These are phyloP conservation scores for Saturnispora quitensis DNA, from an alignment of 805 yeast species.

Conservation along the genomic window DNA sequence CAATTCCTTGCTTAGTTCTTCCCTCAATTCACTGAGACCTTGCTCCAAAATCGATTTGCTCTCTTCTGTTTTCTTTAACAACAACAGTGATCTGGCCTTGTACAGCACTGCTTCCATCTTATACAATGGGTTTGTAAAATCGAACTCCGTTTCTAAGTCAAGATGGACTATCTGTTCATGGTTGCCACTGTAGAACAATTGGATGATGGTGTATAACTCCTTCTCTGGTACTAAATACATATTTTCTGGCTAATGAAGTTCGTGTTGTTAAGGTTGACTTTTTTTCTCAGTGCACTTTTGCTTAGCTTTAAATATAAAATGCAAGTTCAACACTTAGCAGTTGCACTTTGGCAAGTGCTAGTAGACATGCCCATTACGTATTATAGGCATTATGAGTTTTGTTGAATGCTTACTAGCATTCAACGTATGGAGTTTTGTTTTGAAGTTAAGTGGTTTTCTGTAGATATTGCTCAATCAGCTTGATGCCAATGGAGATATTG, in stretches of 20 bases:
- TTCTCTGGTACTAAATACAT: constrained; percentile 17
- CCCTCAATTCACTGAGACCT: not conserved
- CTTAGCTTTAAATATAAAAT: not conserved
- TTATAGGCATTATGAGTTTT: no score
- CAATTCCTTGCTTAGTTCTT: not conserved
- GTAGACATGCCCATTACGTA: no score
- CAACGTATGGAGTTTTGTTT: no score
- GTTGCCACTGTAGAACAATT: constrained; percentile 23
- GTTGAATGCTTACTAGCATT: no score
- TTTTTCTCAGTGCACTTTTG: not conserved
- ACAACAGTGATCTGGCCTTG: constrained; percentile 16
- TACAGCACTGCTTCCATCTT: constrained; percentile 20
- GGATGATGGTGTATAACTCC: constrained; percentile 24
- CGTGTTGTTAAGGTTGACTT: not conserved
- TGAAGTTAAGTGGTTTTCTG: no score
- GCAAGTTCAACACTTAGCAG: no score
- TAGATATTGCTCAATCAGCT: no score
- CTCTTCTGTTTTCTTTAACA: not conserved
- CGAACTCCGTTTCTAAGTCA: constrained; percentile 18
- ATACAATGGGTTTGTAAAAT: constrained; percentile 20
- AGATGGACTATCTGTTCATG: constrained; percentile 15
- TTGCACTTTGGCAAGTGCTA: no score
- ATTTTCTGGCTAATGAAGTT: not conserved
- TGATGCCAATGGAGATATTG: no score
- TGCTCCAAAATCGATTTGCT: no score